Evolutionary conservation across 495 filamentous ascomycete species (phyloP).

Genomic region (Neurospora terricola): DNA sequence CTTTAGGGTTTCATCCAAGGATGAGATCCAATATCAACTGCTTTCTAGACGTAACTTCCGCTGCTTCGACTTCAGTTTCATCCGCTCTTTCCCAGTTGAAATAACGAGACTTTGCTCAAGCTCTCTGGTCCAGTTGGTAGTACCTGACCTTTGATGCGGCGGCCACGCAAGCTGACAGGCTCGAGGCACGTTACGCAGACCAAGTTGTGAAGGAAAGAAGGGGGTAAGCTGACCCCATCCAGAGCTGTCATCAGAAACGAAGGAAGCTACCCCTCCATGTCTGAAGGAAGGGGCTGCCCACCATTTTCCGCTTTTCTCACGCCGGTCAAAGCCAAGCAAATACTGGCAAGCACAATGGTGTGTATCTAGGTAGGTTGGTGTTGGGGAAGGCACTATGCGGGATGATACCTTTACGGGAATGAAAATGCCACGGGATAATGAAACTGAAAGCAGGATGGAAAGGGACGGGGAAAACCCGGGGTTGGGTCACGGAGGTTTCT

Average conservation of each 20-base stretch:
- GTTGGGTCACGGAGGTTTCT: not conserved
- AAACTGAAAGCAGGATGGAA: not conserved
- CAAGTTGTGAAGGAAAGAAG: not conserved
- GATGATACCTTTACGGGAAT: not conserved
- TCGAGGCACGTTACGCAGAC: not conserved
- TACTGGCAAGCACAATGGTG: not conserved
- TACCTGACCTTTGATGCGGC: not conserved
- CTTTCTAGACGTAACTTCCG: not conserved
- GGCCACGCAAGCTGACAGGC: not conserved
- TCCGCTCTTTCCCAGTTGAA: not conserved
- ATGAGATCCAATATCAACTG: not conserved
- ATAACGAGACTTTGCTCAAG: not conserved
- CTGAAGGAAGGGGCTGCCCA: not conserved
- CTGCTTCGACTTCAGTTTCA: not conserved
- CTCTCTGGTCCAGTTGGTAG: not conserved
- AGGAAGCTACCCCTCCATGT: not conserved
- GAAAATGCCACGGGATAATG: not conserved
- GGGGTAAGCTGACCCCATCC: not conserved
- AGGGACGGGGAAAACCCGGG: not conserved
- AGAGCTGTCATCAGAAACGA: not conserved
- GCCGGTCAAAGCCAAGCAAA: not conserved
- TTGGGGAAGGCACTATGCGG: not conserved
- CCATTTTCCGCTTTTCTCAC: not conserved
- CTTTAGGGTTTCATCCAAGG: not conserved
- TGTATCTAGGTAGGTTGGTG: not conserved